Percentiles rank a stretch among this genome's conserved stretches.
Evolutionary conservation across 208 protist genomes (phyloP).

Genomic region (Leptomonas pyrrhocoris): DNA sequence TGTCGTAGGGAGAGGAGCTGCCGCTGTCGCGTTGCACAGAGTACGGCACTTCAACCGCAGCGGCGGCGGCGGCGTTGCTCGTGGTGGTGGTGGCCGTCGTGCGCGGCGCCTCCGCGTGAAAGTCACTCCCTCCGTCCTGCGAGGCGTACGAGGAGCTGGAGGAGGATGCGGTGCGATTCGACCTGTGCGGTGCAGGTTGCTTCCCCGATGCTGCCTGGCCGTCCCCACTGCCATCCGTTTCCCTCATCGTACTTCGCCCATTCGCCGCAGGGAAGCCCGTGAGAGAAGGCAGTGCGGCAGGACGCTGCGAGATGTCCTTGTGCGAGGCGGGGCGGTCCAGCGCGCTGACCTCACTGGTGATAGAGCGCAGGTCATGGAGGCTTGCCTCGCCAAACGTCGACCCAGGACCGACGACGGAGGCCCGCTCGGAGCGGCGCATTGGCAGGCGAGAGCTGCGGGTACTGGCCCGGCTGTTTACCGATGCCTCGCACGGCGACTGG

Average conservation of each 20-base stretch:
- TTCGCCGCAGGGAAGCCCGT: conserved; percentile 8
- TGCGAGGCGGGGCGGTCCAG: background rate
- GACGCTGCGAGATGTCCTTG: background rate
- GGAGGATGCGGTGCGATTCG: conserved; percentile 11
- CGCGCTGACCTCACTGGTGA: background rate
- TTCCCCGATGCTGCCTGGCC: background rate
- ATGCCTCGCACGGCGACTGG: background rate
- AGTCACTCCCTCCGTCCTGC: conserved; percentile 1
- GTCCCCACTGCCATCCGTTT: too few species aligned
- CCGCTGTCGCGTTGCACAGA: conserved; percentile 18
- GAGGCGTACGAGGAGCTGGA: conserved; percentile 6
- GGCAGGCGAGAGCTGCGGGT: conserved; percentile 26
- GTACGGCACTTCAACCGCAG: background rate
- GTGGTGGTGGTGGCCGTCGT: background rate
- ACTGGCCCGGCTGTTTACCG: conserved; percentile 23
- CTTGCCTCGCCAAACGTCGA: conserved; percentile 1
- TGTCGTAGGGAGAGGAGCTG: conserved; percentile 11
- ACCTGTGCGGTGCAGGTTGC: background rate
- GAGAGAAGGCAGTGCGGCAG: background rate
- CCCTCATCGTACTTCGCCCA: conserved; percentile 9
- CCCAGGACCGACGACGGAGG: conserved; percentile 1
- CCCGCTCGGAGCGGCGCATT: conserved; percentile 13
- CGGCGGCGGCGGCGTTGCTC: background rate
- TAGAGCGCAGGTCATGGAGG: background rate
- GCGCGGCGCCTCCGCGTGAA: conserved; percentile 9